These are phyloP conservation scores for Diddensiella transvaalensis DNA, from an alignment of 805 yeast genomes.

Conservation along the genomic window DNA sequence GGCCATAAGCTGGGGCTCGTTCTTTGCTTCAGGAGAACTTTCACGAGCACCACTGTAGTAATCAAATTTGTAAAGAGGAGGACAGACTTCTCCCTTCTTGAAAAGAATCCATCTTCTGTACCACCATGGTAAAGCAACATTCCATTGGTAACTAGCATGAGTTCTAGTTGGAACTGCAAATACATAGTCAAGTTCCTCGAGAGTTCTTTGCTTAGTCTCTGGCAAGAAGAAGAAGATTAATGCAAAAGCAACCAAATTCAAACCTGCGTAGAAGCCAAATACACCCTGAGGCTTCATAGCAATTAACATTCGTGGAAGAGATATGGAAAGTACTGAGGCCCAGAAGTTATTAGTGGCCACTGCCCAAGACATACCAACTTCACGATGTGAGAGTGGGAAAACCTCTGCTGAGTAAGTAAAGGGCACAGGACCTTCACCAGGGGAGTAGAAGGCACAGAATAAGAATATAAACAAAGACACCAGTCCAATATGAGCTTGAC, in stretches of 20 bases:
- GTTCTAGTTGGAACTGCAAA: conserved; percentile 52
- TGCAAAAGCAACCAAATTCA: conserved; percentile 72
- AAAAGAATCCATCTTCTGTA: conserved; percentile 4
- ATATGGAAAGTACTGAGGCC: conserved; percentile 57
- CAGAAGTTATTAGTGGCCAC: conserved; percentile 58
- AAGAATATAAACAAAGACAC: conserved; percentile 71
- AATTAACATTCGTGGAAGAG: conserved; percentile 68
- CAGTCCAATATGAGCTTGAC: conserved; percentile 52
- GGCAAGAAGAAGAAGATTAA: conserved; percentile 52
- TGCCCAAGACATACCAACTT: conserved; percentile 63
- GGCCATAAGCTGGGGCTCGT: neutral
- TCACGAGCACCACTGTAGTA: neutral
- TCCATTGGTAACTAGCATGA: conserved; percentile 49
- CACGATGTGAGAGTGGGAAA: conserved; percentile 72
- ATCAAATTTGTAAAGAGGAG: conserved; percentile 18
- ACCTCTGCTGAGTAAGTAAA: conserved; percentile 78
- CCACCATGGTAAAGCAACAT: conserved; percentile 12
- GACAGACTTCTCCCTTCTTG: conserved; percentile 4
- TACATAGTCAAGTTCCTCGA: conserved; percentile 70
- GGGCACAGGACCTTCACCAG: conserved; percentile 87
- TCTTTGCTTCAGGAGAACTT: neutral
- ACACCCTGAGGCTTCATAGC: conserved; percentile 79
- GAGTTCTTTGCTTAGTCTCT: conserved; percentile 66
- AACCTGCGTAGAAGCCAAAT: conserved; percentile 82
- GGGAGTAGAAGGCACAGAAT: conserved; percentile 68